Percentiles rank a stretch among this genome's conserved stretches.
Evolutionary conservation across 768 basidiomycete genomes (phyloP).

Genomic region (Lentinula boryana): DNA sequence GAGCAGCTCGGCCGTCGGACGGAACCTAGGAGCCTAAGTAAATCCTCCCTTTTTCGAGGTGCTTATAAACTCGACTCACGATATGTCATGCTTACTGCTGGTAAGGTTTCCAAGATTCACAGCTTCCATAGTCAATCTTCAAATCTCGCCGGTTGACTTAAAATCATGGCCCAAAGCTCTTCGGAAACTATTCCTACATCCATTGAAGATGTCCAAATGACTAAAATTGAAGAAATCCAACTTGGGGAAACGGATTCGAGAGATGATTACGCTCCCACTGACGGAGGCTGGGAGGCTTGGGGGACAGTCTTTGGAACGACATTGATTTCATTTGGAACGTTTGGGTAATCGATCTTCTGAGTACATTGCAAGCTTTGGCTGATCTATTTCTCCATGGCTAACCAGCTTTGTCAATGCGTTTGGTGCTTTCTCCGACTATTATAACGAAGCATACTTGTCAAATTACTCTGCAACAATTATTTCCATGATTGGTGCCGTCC

Average conservation of each 20-base stretch:
- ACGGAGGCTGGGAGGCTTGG: constrained; percentile 7
- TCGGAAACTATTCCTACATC: background rate
- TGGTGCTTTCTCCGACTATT: constrained; percentile 31
- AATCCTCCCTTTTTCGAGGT: background rate
- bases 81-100: background rate
- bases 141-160: background rate
- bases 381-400: constrained; percentile 1
- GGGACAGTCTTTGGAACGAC: background rate
- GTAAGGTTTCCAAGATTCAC: background rate
- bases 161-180: background rate
- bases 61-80: background rate
- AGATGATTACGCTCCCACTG: background rate
- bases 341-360: constrained; percentile 12
- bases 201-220: background rate
- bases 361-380: constrained; percentile 12
- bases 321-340: constrained; percentile 5
- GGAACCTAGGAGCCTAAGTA: background rate
- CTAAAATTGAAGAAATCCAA: background rate
- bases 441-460: constrained; percentile 17
- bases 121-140: too few relatives aligned
- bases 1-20: background rate
- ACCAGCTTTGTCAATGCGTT: constrained; percentile 19
- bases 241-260: background rate
- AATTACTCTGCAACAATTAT: constrained; percentile 21
- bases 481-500: constrained; percentile 23